Evolutionary conservation across 805 yeast genomes (phyloP).

Genomic region (Metschnikowia cerradonensis): DNA sequence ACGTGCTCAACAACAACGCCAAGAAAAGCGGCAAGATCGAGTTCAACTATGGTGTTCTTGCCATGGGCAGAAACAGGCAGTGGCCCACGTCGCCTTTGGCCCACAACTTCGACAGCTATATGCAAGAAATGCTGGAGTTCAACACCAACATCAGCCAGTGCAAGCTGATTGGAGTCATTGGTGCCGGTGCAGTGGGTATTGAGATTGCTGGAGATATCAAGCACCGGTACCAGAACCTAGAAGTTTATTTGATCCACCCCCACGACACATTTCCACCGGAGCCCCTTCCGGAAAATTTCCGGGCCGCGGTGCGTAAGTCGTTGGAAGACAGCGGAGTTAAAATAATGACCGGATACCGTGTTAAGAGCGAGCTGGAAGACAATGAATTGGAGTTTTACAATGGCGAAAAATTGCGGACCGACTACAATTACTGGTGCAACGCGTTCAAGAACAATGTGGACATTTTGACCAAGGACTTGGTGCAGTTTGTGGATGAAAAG

Average conservation of each 20-base stretch:
- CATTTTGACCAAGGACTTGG: constrained; percentile 21
- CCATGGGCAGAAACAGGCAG: constrained; percentile 47
- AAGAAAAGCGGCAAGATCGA: constrained; percentile 20
- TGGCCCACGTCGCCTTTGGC: constrained; percentile 57
- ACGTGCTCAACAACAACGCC: constrained; percentile 17
- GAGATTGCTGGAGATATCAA: constrained; percentile 49
- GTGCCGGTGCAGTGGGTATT: constrained; percentile 52
- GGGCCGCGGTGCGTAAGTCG: constrained; percentile 24
- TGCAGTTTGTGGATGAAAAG: constrained; percentile 22
- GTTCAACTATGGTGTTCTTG: constrained; percentile 46
- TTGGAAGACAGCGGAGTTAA: constrained; percentile 27
- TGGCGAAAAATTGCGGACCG: constrained; percentile 25
- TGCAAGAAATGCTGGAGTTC: constrained; percentile 40
- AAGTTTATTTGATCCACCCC: constrained; percentile 37
- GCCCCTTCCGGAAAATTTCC: constrained; percentile 29
- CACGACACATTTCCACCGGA: constrained; percentile 37
- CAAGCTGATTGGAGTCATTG: constrained; percentile 38
- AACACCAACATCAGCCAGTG: constrained; percentile 28
- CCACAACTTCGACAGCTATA: constrained; percentile 29
- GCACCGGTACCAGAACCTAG: constrained; percentile 32
- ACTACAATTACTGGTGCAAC: constrained; percentile 37
- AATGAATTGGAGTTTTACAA: constrained; percentile 27
- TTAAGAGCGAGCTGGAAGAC: constrained; percentile 17
- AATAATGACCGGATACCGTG: constrained; percentile 28
- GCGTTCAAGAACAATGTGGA: constrained; percentile 30